These are phyloP conservation scores for Biscogniauxia mediterranea DNA, from an alignment of 2,329 filamentous ascomycete species.

Conservation along the genomic window DNA sequence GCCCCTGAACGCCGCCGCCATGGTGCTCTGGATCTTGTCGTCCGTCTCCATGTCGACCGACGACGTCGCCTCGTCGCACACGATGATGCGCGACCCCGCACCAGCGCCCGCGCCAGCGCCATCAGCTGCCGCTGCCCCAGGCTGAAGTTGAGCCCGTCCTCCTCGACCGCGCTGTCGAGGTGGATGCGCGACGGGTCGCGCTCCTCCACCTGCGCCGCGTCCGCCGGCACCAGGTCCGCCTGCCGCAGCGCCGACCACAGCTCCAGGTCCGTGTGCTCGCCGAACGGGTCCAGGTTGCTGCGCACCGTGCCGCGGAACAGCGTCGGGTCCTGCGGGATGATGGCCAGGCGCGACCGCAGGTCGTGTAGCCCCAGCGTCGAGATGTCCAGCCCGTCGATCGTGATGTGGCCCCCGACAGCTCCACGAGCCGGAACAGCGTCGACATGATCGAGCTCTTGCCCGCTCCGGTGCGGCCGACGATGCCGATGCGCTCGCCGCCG, in stretches of 20 bases:
- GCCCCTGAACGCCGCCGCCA: conserved; percentile 78
- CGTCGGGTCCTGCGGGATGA: conserved; percentile 83
- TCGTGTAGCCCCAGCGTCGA: conserved; percentile 72
- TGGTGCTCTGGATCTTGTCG: conserved; percentile 88
- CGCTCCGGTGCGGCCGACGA: conserved; percentile 78
- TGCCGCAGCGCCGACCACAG: conserved; percentile 77
- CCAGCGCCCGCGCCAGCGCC: conserved; percentile 87
- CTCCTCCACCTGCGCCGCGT: conserved; percentile 46
- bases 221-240: conserved; percentile 64
- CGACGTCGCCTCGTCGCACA: conserved; percentile 94
- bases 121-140: conserved; percentile 93
- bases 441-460: conserved; percentile 85
- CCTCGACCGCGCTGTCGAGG: conserved; percentile 82
- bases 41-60: conserved; percentile 96
- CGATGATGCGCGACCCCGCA: conserved; percentile 86
- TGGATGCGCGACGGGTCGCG: conserved; percentile 58
- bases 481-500: conserved; percentile 76
- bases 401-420: conserved; percentile 63
- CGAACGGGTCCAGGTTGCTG: conserved; percentile 77
- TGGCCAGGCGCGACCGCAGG: conserved; percentile 71
- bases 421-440: conserved; percentile 74
- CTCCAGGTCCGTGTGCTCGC: conserved; percentile 72
- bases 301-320: conserved; percentile 79
- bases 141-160: conserved; percentile 94
- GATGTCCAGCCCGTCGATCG: conserved; percentile 67